phyloP scores from a whole-genome alignment of 2,329 filamentous ascomycete genomes.

The Diaporthe vexans region DNA sequence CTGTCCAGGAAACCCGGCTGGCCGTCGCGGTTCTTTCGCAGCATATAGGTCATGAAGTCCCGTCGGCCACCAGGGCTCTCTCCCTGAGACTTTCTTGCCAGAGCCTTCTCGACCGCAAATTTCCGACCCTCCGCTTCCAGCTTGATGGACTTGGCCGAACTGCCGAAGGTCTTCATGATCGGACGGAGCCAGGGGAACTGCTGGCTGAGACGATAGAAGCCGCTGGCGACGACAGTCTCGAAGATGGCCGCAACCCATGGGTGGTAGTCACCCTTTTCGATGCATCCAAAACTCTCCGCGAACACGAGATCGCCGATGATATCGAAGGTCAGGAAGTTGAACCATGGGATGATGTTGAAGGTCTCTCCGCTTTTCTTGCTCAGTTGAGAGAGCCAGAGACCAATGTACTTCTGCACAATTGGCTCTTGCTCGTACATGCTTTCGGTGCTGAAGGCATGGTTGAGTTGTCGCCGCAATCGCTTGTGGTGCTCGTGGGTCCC shows the following conservation, averaged over 20 bases:
- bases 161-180: not conserved
- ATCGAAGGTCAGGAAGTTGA: constrained; percentile 45
- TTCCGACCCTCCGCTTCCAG: constrained; percentile 25
- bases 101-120: constrained; percentile 13
- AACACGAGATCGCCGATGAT: constrained; percentile 44
- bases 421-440: constrained; percentile 38
- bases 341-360: constrained; percentile 31
- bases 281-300: constrained; percentile 42
- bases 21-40: constrained; percentile 36
- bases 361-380: constrained; percentile 27
- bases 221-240: constrained; percentile 15
- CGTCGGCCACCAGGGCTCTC: constrained; percentile 29
- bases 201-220: not conserved
- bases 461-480: constrained; percentile 28
- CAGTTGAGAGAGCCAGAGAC: constrained; percentile 18
- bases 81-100: constrained; percentile 30
- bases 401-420: constrained; percentile 18
- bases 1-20: constrained; percentile 21
- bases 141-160: constrained; percentile 19
- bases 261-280: constrained; percentile 39
- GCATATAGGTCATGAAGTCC: constrained; percentile 44
- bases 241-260: constrained; percentile 42
- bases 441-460: constrained; percentile 30
- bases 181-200: constrained; percentile 13
- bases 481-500: constrained; percentile 28